Evolutionary conservation across 805 yeast genomes (phyloP).

Genomic region (Hagleromyces aurorensis): DNA sequence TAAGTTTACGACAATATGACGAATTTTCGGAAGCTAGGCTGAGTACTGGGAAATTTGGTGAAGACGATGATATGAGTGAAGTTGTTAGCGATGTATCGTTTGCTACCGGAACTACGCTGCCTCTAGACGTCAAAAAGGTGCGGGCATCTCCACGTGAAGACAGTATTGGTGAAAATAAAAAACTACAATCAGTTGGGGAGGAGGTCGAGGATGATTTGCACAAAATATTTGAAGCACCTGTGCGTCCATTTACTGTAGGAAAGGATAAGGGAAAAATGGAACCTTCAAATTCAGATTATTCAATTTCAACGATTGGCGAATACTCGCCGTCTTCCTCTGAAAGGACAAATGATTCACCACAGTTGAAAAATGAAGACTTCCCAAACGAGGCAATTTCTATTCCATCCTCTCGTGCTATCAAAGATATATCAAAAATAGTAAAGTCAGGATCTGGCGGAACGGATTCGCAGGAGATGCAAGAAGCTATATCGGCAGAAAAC

Average conservation of each 20-base stretch:
- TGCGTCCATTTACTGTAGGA: conserved; percentile 20
- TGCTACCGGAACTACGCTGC: conserved; percentile 23
- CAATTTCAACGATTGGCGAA: conserved; percentile 38
- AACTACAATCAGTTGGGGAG: conserved; percentile 10
- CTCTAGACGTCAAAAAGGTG: conserved; percentile 22
- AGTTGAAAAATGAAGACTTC: conserved; percentile 14
- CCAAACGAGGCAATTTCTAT: conserved; percentile 19
- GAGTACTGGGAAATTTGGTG: conserved; percentile 10
- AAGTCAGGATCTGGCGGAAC: conserved; percentile 3
- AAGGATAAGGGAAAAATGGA: conserved; percentile 16
- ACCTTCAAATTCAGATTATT: conserved; percentile 28
- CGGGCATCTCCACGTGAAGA: conserved; percentile 12
- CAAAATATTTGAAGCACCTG: conserved; percentile 25
- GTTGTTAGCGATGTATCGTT: conserved; percentile 31
- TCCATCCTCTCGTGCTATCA: conserved; percentile 36
- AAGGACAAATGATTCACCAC: conserved; percentile 36
- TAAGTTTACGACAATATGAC: conserved; percentile 19
- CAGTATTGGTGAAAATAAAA: conserved; percentile 1
- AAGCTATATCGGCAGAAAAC: background rate
- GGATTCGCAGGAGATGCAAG: background rate
- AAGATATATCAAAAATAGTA: conserved; percentile 35
- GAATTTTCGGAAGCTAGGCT: conserved; percentile 34
- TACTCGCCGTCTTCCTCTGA: conserved; percentile 41
- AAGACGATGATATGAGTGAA: conserved; percentile 26
- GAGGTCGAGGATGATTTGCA: conserved; percentile 18